Evolutionary conservation across 192 early-diverging fungal genomes (phyloP).

Genomic region (Linnemannia zychae): DNA sequence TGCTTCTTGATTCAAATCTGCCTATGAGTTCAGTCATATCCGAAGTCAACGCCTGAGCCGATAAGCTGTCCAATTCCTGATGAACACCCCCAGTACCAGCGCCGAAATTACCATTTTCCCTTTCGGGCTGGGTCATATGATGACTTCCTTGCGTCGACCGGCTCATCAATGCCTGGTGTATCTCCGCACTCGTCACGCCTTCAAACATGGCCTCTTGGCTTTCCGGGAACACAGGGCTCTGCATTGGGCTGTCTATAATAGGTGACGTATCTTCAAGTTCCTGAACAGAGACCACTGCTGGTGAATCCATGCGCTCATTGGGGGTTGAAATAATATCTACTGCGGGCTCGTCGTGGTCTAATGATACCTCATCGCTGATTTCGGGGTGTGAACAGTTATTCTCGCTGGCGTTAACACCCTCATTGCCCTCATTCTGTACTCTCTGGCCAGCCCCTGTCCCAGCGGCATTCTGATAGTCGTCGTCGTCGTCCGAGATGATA

Average conservation of each 20-base stretch:
- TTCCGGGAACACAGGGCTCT: constrained; percentile 20
- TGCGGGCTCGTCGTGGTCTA: neutral
- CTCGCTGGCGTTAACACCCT: neutral
- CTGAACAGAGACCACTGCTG: neutral
- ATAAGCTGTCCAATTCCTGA: too few species aligned
- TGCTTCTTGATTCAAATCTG: too few species aligned
- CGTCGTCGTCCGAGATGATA: neutral
- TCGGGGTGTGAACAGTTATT: neutral
- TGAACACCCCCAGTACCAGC: neutral
- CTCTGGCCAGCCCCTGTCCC: neutral
- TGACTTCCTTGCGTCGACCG: constrained; percentile 4
- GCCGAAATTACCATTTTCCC: neutral
- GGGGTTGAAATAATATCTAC: neutral
- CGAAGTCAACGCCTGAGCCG: too few species aligned
- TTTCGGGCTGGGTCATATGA: neutral
- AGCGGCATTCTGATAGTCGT: neutral
- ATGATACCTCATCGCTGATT: neutral
- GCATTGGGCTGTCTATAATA: neutral
- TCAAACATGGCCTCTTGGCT: constrained; percentile 30
- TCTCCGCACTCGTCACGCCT: constrained; percentile 17
- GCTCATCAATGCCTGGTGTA: neutral
- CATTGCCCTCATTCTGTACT: neutral
- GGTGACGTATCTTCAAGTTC: constrained; percentile 8
- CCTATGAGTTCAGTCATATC: too few species aligned
- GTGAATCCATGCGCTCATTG: neutral